phyloP scores from a whole-genome alignment of 352 stramenopile genomes.

The Globisporangium emineosum region DNA sequence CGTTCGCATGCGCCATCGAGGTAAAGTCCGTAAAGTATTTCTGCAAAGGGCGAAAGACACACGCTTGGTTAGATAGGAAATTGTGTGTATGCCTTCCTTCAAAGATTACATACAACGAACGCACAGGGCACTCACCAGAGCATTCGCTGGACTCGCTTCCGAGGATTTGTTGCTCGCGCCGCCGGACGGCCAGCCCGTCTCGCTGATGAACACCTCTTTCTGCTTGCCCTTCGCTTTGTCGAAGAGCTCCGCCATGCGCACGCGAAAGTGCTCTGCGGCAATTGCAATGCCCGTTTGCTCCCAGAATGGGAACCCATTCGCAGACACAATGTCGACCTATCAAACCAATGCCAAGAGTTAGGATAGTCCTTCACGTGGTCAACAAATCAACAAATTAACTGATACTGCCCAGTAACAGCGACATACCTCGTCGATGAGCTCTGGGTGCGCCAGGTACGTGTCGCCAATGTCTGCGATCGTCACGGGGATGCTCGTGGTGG shows the following conservation, averaged over 20 bases:
- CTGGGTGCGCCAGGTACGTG: constrained; percentile 45
- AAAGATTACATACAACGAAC: no score
- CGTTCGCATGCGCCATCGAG: constrained; percentile 30
- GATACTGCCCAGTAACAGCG: neutral
- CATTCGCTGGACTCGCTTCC: constrained; percentile 36
- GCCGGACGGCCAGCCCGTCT: constrained; percentile 62
- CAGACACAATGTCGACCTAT: constrained; percentile 50
- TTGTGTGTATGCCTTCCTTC: no score
- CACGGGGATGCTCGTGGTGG: constrained; percentile 32
- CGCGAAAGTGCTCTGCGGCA: constrained; percentile 38
- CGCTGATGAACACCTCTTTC: constrained; percentile 59
- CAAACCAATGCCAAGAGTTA: neutral
- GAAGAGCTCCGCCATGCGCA: constrained; percentile 39
- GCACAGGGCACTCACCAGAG: constrained; percentile 18
- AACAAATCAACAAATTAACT: neutral
- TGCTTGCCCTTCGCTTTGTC: constrained; percentile 20
- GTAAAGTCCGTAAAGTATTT: constrained; percentile 63
- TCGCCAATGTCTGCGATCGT: constrained; percentile 71
- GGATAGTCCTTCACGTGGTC: no score
- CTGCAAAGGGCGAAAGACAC: neutral
- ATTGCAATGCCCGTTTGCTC: constrained; percentile 35
- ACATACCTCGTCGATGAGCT: constrained; percentile 35
- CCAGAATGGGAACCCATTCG: constrained; percentile 74
- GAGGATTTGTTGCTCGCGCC: constrained; percentile 37
- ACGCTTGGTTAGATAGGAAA: neutral